Evolutionary conservation across 495 filamentous ascomycete species (phyloP).

Genomic region (Echria macrotheca): DNA sequence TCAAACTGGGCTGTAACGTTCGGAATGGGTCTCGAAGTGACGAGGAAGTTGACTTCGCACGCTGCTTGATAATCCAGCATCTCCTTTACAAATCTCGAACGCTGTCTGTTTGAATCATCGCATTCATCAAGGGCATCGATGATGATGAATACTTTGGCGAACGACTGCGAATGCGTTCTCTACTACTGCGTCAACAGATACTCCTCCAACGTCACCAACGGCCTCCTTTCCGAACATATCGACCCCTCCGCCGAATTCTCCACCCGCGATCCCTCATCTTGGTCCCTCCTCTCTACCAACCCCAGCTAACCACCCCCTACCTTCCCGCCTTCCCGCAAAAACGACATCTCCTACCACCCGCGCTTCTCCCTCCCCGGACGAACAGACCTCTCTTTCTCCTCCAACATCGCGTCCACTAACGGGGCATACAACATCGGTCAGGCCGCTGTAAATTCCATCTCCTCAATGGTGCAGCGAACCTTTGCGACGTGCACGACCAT

Average conservation of each 20-base stretch:
- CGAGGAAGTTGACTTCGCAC: too few relatives aligned
- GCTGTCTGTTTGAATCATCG: too few relatives aligned
- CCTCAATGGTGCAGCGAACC: not conserved
- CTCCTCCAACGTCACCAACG: not conserved
- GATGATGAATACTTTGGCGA: too few relatives aligned
- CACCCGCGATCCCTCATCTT: not conserved
- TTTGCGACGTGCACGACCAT: not conserved
- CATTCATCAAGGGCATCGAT: too few relatives aligned
- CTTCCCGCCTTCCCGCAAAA: not conserved
- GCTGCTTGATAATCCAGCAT: too few relatives aligned
- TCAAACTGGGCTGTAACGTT: too few relatives aligned
- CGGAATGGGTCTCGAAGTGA: too few relatives aligned
- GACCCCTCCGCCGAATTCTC: not conserved
- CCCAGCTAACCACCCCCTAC: not conserved
- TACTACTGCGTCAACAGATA: conserved; percentile 3
- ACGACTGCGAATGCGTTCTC: conserved; percentile 31
- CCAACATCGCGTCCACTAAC: too few relatives aligned
- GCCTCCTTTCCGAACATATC: not conserved
- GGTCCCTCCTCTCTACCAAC: not conserved
- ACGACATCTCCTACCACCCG: conserved; percentile 5
- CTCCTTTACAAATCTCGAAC: too few relatives aligned
- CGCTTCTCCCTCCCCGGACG: not conserved
- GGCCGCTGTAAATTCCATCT: conserved; percentile 2
- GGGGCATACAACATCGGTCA: conserved; percentile 4
- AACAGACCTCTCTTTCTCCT: not conserved